Conservation (phyloP, 2,329 filamentous ascomycete species). For the Cladosporium sp. region DNA sequence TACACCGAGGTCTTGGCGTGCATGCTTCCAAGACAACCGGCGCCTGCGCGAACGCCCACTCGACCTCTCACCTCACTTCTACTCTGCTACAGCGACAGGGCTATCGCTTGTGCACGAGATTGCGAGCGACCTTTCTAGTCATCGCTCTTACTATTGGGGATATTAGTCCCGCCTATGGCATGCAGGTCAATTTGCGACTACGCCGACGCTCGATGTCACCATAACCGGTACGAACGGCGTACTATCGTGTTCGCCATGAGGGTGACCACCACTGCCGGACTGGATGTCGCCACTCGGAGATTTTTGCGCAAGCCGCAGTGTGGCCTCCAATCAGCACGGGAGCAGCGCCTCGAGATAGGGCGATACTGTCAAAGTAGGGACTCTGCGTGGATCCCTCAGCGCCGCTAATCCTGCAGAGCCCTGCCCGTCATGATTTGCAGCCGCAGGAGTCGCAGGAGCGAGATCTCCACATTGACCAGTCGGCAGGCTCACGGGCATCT, state of each 20-base stretch:
- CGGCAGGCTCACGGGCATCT: background rate
- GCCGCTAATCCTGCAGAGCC: background rate
- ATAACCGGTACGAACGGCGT: background rate
- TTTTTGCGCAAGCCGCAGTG: background rate
- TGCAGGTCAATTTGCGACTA: constrained; percentile 8
- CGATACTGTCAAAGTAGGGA: background rate
- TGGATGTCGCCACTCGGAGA: background rate
- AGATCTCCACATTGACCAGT: constrained; percentile 11
- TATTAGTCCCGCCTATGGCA: background rate
- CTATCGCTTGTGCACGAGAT: constrained; percentile 3
- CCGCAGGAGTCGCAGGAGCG: constrained; percentile 13
- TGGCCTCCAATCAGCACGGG: background rate
- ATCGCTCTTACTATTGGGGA: background rate
- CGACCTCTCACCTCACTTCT: constrained; percentile 12
- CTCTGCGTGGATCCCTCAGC: background rate
- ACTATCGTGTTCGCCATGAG: background rate
- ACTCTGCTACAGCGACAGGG: background rate
- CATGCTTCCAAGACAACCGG: constrained; percentile 4
- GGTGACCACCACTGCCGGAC: background rate
- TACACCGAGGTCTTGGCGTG: constrained; percentile 13
- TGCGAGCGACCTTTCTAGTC: constrained; percentile 9
- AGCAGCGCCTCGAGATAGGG: background rate
- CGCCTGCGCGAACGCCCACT: background rate
- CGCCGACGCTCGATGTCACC: background rate
- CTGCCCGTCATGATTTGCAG: constrained; percentile 13